Conservation (phyloP, 495 filamentous ascomycete genomes). For the Hypoxylon crocopeplum region DNA sequence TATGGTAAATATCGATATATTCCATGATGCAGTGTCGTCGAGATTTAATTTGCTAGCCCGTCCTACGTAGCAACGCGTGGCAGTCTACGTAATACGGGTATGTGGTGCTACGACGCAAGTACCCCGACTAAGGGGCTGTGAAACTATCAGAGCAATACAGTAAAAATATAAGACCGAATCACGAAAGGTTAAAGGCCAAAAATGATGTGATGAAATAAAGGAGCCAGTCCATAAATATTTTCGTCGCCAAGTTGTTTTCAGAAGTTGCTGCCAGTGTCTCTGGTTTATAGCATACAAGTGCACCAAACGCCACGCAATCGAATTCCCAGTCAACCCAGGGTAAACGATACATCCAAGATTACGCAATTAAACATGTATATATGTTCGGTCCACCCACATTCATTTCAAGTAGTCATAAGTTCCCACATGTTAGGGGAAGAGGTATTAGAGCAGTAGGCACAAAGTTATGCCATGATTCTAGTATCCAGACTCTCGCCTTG, state of each 20-base stretch:
- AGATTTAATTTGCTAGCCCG: too few species aligned
- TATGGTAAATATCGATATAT: too few species aligned
- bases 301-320: constrained; percentile 29
- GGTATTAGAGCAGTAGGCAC: neutral
- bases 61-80: too few species aligned
- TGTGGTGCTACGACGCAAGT: neutral
- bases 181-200: too few species aligned
- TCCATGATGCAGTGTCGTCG: too few species aligned
- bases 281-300: constrained; percentile 16
- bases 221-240: constrained; percentile 36
- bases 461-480: constrained; percentile 5
- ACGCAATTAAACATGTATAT: constrained; percentile 16
- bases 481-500: constrained; percentile 47
- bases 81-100: neutral
- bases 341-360: constrained; percentile 8
- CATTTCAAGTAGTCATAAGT: too few species aligned
- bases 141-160: neutral
- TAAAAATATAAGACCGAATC: neutral
- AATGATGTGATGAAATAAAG: constrained; percentile 16
- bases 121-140: neutral
- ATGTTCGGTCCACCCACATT: neutral
- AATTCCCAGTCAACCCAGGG: neutral
- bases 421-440: too few species aligned
- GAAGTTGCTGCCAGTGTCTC: neutral
- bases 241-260: neutral